These are phyloP conservation scores for Butyriboletus appendiculatus DNA, from an alignment of 1,284 basidiomycete species.

Conservation along the genomic window DNA sequence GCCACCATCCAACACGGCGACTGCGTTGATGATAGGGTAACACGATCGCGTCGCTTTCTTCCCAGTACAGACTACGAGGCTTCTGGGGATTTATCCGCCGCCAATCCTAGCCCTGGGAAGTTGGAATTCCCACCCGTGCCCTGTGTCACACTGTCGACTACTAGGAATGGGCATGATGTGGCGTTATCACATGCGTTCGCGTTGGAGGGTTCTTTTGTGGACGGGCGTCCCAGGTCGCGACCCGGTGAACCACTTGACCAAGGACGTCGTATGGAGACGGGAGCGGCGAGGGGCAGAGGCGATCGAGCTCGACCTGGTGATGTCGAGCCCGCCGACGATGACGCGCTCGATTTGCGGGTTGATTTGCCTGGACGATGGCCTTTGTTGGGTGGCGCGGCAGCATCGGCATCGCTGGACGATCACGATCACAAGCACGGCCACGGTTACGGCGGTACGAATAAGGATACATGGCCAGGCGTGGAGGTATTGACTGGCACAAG, in stretches of 20 bases:
- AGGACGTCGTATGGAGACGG: neutral
- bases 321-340: neutral
- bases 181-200: neutral
- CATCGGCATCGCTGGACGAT: neutral
- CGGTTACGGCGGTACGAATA: neutral
- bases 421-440: neutral
- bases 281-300: neutral
- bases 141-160: too few relatives aligned
- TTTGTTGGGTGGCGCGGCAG: neutral
- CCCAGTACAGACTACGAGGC: neutral
- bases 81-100: neutral
- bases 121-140: neutral
- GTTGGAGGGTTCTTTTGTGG: neutral
- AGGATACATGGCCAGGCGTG: neutral
- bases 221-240: neutral
- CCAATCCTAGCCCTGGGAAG: neutral
- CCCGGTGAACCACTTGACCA: neutral
- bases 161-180: neutral
- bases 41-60: conserved; percentile 2
- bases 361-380: neutral
- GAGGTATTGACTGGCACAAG: neutral
- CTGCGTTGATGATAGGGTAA: neutral
- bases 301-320: neutral
- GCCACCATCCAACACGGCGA: conserved; percentile 14
- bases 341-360: neutral